A percentile compares a stretch with the other conserved stretches of the same genome.
These are phyloP conservation scores for Hysterium pulicare DNA, from an alignment of 2,329 filamentous ascomycete genomes.

Conservation along the genomic window DNA sequence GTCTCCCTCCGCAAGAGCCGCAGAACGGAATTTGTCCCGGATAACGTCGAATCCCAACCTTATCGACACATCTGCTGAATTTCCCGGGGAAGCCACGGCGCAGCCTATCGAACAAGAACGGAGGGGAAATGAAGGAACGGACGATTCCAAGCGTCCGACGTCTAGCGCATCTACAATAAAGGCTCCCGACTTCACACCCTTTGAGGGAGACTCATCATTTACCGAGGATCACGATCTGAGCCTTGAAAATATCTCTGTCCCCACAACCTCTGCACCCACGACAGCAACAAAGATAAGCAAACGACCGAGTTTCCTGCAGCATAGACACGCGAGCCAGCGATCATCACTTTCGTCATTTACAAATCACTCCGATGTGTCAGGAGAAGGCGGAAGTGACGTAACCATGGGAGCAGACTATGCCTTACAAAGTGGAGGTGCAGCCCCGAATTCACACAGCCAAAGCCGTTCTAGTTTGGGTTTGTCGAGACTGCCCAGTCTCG, in stretches of 20 bases:
- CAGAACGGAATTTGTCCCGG: constrained; percentile 30
- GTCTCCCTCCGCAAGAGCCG: constrained; percentile 43
- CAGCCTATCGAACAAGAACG: constrained; percentile 1
- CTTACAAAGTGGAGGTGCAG: constrained; percentile 75
- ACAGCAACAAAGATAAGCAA: constrained; percentile 31
- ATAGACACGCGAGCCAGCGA: constrained; percentile 55
- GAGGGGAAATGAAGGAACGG: constrained; percentile 12
- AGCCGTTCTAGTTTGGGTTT: constrained; percentile 55
- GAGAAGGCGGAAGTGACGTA: constrained; percentile 67
- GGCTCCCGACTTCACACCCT: constrained; percentile 29
- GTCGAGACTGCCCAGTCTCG: constrained; percentile 77
- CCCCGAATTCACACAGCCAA: constrained; percentile 45
- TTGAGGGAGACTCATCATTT: constrained; percentile 28
- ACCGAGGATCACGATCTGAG: constrained; percentile 27
- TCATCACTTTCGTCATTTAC: constrained; percentile 57
- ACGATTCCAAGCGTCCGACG: constrained; percentile 28
- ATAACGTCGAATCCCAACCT: constrained; percentile 5
- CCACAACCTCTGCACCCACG: constrained; percentile 17
- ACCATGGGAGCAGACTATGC: constrained; percentile 77
- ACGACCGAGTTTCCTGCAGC: constrained; percentile 55
- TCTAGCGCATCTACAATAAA: constrained; percentile 41
- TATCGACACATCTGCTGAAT: constrained; percentile 4
- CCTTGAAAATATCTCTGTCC: constrained; percentile 23
- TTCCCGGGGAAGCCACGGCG: neutral
- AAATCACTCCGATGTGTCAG: constrained; percentile 52